phyloP scores from a whole-genome alignment of 192 early-diverging fungal species.

The Dimargaris cristalligena region DNA sequence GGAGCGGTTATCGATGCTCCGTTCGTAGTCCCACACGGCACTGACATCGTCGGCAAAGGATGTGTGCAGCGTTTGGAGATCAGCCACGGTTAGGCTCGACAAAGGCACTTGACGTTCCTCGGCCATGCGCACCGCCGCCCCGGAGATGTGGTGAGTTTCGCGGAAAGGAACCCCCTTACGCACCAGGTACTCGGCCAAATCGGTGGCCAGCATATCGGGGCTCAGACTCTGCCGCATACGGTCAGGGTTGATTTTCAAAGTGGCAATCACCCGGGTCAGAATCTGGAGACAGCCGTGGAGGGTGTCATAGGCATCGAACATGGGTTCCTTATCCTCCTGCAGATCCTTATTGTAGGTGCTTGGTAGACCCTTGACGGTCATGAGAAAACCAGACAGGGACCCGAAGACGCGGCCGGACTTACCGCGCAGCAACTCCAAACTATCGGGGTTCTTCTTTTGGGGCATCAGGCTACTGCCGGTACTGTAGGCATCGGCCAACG shows the following conservation, averaged over 20 bases:
- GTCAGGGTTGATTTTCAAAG: conserved; percentile 66
- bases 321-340: conserved; percentile 98
- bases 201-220: conserved; percentile 92
- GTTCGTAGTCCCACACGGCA: conserved; percentile 80
- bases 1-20: conserved; percentile 73
- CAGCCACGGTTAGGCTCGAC: conserved; percentile 50
- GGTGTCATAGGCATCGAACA: conserved; percentile 91
- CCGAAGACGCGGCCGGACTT: conserved; percentile 96
- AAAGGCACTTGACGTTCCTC: conserved; percentile 69
- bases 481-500: conserved; percentile 91
- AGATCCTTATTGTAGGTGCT: conserved; percentile 99
- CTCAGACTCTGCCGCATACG: conserved; percentile 71
- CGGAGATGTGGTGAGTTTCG: conserved; percentile 96
- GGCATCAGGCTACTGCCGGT: conserved; percentile 98
- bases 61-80: conserved; percentile 73
- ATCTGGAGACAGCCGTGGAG: conserved; percentile 84
- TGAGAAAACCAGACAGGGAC: conserved; percentile 87
- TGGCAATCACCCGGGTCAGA: conserved; percentile 77
- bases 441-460: conserved; percentile 99
- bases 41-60: conserved; percentile 69
- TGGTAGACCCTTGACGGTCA: conserved; percentile 94
- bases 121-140: conserved; percentile 81
- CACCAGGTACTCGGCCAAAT: conserved; percentile 95
- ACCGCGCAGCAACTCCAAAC: conserved; percentile 84
- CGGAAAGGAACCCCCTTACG: conserved; percentile 97